phyloP scores from a whole-genome alignment of 2,329 filamentous ascomycete species.

The Anthostomella pinea region DNA sequence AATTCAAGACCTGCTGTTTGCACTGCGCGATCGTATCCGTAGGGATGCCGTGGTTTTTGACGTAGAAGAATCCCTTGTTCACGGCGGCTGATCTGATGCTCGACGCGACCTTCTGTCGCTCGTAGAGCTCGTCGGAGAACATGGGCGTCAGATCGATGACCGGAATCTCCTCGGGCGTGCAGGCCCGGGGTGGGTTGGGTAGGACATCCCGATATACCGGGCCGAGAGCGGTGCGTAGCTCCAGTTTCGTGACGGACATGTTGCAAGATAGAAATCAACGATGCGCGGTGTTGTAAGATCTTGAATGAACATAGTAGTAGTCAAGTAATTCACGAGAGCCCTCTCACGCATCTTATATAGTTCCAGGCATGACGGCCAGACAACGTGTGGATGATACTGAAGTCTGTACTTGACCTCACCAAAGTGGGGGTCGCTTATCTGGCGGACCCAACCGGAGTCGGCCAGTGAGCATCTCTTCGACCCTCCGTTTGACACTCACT shows the following conservation, averaged over 20 bases:
- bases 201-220: conserved; percentile 33
- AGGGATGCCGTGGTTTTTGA: conserved; percentile 48
- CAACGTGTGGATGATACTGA: no score
- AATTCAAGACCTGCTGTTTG: conserved; percentile 34
- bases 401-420: no score
- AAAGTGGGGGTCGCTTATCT: no score
- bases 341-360: no score
- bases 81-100: conserved; percentile 44
- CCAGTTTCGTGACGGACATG: conserved; percentile 30
- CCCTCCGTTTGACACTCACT: no score
- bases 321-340: no score
- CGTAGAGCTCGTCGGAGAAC: conserved; percentile 34
- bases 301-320: background rate
- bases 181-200: conserved; percentile 28
- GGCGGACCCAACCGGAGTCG: no score
- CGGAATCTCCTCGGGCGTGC: conserved; percentile 45
- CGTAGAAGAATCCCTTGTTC: conserved; percentile 55
- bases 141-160: conserved; percentile 48
- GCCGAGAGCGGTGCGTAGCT: conserved; percentile 32
- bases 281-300: background rate
- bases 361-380: no score
- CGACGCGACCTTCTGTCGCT: conserved; percentile 38
- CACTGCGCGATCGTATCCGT: conserved; percentile 33
- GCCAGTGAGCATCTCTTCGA: no score
- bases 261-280: background rate